phyloP scores from a whole-genome alignment of 768 basidiomycete species.

The Hydnum rufescens region DNA sequence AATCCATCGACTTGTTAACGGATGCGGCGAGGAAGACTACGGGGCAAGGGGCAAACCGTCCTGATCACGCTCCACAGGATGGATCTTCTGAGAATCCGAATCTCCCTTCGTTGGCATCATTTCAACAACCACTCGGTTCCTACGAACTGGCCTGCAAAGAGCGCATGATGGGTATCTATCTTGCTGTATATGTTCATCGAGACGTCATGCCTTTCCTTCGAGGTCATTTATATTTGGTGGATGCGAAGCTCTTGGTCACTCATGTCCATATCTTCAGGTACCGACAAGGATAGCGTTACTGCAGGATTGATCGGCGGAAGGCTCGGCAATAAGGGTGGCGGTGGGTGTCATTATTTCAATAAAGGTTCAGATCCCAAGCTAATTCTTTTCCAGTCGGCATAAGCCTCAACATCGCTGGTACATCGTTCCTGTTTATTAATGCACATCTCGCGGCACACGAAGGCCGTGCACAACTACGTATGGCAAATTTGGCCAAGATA shows the following conservation, averaged over 20 bases:
- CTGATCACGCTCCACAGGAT: background rate
- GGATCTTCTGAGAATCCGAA: background rate
- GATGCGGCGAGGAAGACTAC: background rate
- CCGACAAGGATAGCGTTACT: constrained; percentile 65
- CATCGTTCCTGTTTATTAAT: constrained; percentile 73
- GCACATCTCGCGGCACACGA: constrained; percentile 80
- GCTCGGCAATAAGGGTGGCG: constrained; percentile 78
- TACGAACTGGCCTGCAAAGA: constrained; percentile 79
- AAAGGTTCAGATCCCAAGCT: background rate
- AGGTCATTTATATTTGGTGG: constrained; percentile 22
- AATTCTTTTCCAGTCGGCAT: constrained; percentile 38
- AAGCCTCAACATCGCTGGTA: constrained; percentile 62
- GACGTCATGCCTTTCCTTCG: constrained; percentile 43
- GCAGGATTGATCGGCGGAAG: constrained; percentile 80
- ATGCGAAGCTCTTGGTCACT: background rate
- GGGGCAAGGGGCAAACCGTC: background rate
- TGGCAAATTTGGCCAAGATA: constrained; percentile 77
- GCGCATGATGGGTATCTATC: constrained; percentile 75
- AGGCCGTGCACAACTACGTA: constrained; percentile 51
- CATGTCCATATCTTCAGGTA: constrained; percentile 23
- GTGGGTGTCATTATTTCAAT: background rate
- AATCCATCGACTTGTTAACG: no score
- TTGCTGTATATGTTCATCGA: constrained; percentile 54
- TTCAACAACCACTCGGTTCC: constrained; percentile 37
- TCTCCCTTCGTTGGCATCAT: background rate